These are phyloP conservation scores for Hanseniaspora meyeri DNA, from an alignment of 805 yeast species.

Conservation along the genomic window DNA sequence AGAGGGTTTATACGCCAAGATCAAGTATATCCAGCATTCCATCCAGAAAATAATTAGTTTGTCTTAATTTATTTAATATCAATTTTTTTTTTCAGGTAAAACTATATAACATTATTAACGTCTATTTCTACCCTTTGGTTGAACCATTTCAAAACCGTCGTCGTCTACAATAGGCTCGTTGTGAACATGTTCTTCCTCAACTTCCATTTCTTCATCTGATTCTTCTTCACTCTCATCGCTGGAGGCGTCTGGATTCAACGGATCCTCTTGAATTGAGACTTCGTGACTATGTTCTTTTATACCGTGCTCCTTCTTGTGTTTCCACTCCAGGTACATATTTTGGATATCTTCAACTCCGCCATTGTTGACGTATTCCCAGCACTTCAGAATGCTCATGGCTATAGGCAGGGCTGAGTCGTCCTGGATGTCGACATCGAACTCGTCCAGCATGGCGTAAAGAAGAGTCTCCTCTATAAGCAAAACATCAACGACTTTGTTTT, in stretches of 20 bases:
- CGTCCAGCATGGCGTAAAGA: constrained; percentile 85
- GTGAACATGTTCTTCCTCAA: constrained; percentile 17
- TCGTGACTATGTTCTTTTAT: constrained; percentile 33
- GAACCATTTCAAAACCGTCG: constrained; percentile 87
- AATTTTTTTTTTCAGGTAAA: neutral
- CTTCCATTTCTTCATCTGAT: constrained; percentile 31
- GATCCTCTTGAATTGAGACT: constrained; percentile 40
- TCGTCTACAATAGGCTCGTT: constrained; percentile 71
- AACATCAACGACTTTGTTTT: constrained; percentile 55
- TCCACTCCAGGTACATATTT: constrained; percentile 47
- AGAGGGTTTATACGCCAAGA: constrained; percentile 15
- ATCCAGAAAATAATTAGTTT: constrained; percentile 3
- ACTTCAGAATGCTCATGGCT: constrained; percentile 51
- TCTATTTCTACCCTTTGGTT: constrained; percentile 50
- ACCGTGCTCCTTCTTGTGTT: constrained; percentile 31
- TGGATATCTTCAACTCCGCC: constrained; percentile 47
- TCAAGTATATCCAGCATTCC: constrained; percentile 12
- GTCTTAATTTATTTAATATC: too few species aligned
- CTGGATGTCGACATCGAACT: constrained; percentile 78
- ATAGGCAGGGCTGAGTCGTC: constrained; percentile 75
- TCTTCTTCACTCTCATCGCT: constrained; percentile 36
- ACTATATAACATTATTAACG: constrained; percentile 16
- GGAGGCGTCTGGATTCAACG: constrained; percentile 43
- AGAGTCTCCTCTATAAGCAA: constrained; percentile 74
- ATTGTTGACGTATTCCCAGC: constrained; percentile 52